phyloP scores from a whole-genome alignment of 495 filamentous ascomycete species.

The Penicillium turbatum region DNA sequence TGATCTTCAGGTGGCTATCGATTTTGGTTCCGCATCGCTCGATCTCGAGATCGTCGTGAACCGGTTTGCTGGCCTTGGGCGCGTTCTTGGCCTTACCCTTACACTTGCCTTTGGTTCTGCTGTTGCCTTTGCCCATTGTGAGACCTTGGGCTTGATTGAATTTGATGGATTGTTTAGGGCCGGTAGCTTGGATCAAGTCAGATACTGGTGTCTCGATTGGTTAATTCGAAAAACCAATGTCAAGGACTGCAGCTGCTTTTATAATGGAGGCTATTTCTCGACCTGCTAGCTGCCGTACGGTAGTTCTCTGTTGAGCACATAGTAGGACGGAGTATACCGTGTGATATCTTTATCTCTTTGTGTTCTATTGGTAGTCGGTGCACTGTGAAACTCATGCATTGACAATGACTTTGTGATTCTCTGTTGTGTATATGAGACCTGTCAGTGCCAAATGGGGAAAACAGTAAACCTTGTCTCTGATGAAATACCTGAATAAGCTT shows the following conservation, averaged over 20 bases:
- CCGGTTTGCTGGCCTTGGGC: no score
- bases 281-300: background rate
- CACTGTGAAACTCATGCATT: background rate
- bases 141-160: no score
- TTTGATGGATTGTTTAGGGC: no score
- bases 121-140: background rate
- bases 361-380: no score
- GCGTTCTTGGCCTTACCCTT: background rate
- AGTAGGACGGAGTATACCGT: background rate
- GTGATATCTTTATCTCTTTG: background rate
- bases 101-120: background rate
- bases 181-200: background rate
- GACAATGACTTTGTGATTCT: background rate
- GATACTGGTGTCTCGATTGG: no score
- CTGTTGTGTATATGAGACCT: background rate
- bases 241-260: background rate
- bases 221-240: background rate
- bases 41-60: background rate
- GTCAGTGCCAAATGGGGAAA: background rate
- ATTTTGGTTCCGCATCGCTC: background rate
- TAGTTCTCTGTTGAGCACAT: background rate
- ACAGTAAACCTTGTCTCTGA: no score
- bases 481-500: background rate
- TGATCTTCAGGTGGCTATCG: background rate
- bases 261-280: background rate